A percentile compares a stretch with the other conserved stretches of the same genome.
These are phyloP conservation scores for Tolypocladium ophioglossoides DNA, from an alignment of 2,329 filamentous ascomycete genomes.

Conservation along the genomic window DNA sequence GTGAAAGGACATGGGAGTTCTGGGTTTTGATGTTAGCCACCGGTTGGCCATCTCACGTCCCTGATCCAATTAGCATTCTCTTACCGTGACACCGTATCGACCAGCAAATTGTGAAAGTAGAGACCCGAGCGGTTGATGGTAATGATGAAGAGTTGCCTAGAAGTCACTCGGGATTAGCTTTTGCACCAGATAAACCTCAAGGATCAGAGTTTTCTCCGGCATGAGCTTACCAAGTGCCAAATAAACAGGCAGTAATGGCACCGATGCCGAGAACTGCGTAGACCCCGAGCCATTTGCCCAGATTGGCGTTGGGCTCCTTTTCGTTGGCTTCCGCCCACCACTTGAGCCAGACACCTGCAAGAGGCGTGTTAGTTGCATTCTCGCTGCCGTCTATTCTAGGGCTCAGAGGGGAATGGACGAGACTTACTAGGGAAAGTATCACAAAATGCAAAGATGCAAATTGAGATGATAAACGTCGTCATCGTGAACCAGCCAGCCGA, in stretches of 20 bases:
- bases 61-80: background rate
- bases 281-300: conserved; percentile 1
- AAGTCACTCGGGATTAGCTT: background rate
- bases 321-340: conserved; percentile 10
- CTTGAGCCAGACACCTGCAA: conserved; percentile 10
- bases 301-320: background rate
- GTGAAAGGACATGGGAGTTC: conserved; percentile 24
- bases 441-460: conserved; percentile 14
- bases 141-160: background rate
- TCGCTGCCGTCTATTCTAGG: too few species aligned
- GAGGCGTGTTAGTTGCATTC: background rate
- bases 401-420: background rate
- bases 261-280: background rate
- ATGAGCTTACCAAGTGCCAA: background rate
- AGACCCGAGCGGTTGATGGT: background rate
- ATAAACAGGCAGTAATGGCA: background rate
- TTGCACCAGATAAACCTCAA: background rate
- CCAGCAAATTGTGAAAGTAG: background rate
- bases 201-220: background rate
- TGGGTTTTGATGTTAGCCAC: background rate
- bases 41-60: background rate
- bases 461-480: conserved; percentile 9
- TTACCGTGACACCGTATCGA: background rate
- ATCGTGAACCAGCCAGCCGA: conserved; percentile 15
- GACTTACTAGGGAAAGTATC: conserved; percentile 12